A percentile compares a stretch with the other conserved stretches of the same genome.
phyloP scores from a whole-genome alignment of 1,284 basidiomycete genomes.

The Earliella scabrosa region DNA sequence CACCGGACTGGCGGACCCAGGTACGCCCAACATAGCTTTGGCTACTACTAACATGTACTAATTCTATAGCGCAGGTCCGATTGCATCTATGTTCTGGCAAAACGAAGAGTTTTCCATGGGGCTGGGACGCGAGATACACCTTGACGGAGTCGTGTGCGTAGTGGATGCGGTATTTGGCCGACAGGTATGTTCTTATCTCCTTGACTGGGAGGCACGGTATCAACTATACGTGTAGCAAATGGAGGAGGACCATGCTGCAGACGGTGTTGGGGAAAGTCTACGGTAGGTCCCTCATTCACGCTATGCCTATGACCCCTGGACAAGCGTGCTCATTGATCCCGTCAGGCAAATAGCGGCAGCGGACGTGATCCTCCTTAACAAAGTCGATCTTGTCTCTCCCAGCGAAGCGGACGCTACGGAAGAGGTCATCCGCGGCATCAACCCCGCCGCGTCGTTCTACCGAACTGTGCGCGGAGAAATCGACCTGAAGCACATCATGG shows the following conservation, averaged over 20 bases:
- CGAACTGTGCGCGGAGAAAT: conserved; percentile 72
- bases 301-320: not conserved
- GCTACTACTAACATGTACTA: not conserved
- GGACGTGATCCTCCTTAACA: conserved; percentile 91
- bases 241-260: conserved; percentile 69
- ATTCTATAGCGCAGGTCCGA: conserved; percentile 58
- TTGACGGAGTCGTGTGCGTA: conserved; percentile 92
- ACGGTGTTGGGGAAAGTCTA: conserved; percentile 77
- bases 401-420: conserved; percentile 51
- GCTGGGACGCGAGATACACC: conserved; percentile 69
- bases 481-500: conserved; percentile 75
- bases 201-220: no score
- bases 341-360: conserved; percentile 89
- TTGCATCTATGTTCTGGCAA: conserved; percentile 89
- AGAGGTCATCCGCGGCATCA: conserved; percentile 67
- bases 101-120: conserved; percentile 86
- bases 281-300: conserved; percentile 48
- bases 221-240: conserved; percentile 84
- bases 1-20: conserved; percentile 92
- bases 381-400: conserved; percentile 72
- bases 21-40: conserved; percentile 42
- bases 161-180: conserved; percentile 88
- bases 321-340: not conserved
- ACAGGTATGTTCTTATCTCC: conserved; percentile 51
- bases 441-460: conserved; percentile 78